Conservation (phyloP, 768 basidiomycete species). For the Paxillus ammoniavirescens region DNA sequence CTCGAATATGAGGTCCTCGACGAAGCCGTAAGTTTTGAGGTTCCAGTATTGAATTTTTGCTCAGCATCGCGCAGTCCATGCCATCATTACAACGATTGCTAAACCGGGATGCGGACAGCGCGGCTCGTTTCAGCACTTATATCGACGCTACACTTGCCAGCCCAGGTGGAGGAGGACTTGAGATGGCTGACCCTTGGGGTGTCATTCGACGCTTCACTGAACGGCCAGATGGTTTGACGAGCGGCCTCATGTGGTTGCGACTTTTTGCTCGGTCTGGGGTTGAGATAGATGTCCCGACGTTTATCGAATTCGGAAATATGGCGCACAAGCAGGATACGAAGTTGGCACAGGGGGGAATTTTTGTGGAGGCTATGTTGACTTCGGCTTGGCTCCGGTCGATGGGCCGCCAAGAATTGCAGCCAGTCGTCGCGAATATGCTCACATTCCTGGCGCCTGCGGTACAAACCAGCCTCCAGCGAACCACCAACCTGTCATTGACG, state of each 20-base stretch:
- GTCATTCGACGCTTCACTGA: constrained; percentile 43
- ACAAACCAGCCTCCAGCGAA: constrained; percentile 34
- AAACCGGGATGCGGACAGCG: constrained; percentile 48
- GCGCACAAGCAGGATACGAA: constrained; percentile 37
- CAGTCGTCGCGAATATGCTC: constrained; percentile 48
- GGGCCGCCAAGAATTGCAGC: constrained; percentile 59
- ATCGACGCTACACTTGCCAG: constrained; percentile 30
- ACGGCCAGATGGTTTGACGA: constrained; percentile 41
- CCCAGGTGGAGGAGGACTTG: constrained; percentile 27
- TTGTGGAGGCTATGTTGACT: constrained; percentile 52
- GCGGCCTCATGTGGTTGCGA: constrained; percentile 57
- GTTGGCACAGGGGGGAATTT: constrained; percentile 44
- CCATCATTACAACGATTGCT: constrained; percentile 57
- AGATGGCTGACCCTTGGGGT: constrained; percentile 53
- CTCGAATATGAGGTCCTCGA: constrained; percentile 34
- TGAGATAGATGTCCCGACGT: constrained; percentile 53
- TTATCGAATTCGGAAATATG: constrained; percentile 45
- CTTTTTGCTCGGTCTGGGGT: constrained; percentile 64
- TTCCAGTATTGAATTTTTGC: not conserved
- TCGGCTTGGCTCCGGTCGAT: constrained; percentile 62
- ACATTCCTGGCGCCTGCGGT: constrained; percentile 40
- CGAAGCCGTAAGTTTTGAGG: constrained; percentile 36
- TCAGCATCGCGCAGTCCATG: constrained; percentile 40
- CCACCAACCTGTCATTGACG: constrained; percentile 33
- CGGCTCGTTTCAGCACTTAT: constrained; percentile 38